Conservation (phyloP, 768 basidiomycete genomes). For the Macrolepiota dolichaula region DNA sequence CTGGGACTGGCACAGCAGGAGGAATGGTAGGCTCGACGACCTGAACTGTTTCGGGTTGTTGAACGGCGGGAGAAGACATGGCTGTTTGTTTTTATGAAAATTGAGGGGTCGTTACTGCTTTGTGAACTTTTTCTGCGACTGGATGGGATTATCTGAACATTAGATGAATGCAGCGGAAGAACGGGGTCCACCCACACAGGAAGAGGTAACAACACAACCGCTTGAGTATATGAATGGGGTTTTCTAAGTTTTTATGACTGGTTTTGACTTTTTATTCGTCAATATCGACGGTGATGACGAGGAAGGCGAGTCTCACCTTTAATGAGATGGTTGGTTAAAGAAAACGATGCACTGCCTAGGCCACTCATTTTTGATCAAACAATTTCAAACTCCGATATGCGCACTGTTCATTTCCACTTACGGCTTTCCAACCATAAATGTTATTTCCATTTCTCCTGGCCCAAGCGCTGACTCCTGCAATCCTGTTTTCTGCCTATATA, state of each 20-base stretch:
- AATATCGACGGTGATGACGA: conserved; percentile 14
- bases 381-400: conserved; percentile 42
- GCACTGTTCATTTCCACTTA: conserved; percentile 30
- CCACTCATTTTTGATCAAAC: conserved; percentile 30
- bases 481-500: not conserved
- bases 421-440: conserved; percentile 20
- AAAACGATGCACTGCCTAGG: conserved; percentile 27
- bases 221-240: conserved; percentile 60
- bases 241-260: conserved; percentile 66
- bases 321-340: conserved; percentile 63
- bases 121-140: conserved; percentile 79
- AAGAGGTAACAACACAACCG: conserved; percentile 73
- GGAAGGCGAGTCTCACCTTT: conserved; percentile 46
- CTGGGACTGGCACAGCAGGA: conserved; percentile 40
- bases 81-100: conserved; percentile 39
- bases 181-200: conserved; percentile 47
- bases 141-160: conserved; percentile 16
- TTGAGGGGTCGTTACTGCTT: conserved; percentile 89
- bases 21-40: conserved; percentile 46
- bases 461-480: not conserved
- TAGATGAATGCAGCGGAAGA: conserved; percentile 14
- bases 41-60: conserved; percentile 50
- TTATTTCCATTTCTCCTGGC: not conserved
- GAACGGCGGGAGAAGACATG: conserved; percentile 60
- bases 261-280: conserved; percentile 50